A percentile compares a stretch with the other conserved stretches of the same genome.
phyloP scores from a whole-genome alignment of 176 grass and related monocot genomes.

The Phyllostachys edulis region DNA sequence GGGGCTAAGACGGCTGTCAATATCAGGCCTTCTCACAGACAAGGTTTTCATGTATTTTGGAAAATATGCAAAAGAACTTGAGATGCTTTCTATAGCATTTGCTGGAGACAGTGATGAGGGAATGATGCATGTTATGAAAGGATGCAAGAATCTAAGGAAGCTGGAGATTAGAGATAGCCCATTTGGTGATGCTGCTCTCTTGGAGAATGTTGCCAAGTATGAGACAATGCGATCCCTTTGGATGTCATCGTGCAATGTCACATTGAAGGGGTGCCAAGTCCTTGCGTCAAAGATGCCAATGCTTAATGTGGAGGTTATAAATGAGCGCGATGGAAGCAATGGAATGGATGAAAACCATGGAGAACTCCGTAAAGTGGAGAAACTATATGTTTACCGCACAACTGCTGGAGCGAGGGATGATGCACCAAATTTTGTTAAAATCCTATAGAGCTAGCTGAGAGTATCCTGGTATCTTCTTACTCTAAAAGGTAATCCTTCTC shows the following conservation, averaged over 20 bases:
- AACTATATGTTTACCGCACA: constrained; percentile 78
- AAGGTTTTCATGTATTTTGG: constrained; percentile 81
- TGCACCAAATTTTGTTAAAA: constrained; percentile 76
- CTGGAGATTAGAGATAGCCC: constrained; percentile 77
- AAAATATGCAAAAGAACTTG: constrained; percentile 57
- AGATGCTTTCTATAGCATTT: constrained; percentile 95
- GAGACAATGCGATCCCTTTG: constrained; percentile 99
- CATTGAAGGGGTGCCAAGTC: constrained; percentile 63
- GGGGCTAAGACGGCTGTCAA: constrained; percentile 56
- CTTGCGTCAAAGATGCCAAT: constrained; percentile 69
- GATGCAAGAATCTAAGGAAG: constrained; percentile 73
- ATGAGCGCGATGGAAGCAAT: constrained; percentile 44
- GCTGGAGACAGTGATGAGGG: constrained; percentile 70
- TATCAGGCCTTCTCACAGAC: constrained; percentile 74
- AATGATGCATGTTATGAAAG: constrained; percentile 76
- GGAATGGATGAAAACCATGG: constrained; percentile 50
- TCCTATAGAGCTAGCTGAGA: constrained; percentile 55
- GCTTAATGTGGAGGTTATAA: constrained; percentile 84
- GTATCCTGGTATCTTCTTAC: constrained; percentile 22
- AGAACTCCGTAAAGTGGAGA: constrained; percentile 53
- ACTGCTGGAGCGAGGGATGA: constrained; percentile 66
- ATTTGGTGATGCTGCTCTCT: constrained; percentile 73
- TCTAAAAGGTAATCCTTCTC: constrained; percentile 28
- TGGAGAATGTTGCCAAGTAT: constrained; percentile 67
- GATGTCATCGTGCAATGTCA: constrained; percentile 87